A percentile compares a stretch with the other conserved stretches of the same genome.
phyloP scores from a whole-genome alignment of 1,284 basidiomycete genomes.

The Leccinum angustisporum region DNA sequence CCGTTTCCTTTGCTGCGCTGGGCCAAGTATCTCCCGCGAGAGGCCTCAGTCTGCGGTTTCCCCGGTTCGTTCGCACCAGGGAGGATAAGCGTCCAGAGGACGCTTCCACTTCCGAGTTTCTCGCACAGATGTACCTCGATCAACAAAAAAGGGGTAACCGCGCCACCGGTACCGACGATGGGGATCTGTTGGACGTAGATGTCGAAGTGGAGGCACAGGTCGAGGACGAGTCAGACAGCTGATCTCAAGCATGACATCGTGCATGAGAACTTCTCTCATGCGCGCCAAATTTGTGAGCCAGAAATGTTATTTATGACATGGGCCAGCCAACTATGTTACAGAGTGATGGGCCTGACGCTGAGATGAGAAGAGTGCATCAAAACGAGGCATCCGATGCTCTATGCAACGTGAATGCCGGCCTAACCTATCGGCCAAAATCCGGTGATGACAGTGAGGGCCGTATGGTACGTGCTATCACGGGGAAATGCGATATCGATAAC shows the following conservation, averaged over 20 bases:
- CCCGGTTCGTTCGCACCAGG: constrained; percentile 78
- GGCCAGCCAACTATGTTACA: not conserved
- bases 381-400: not conserved
- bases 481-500: constrained; percentile 23
- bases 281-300: not conserved
- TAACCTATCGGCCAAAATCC: constrained; percentile 17
- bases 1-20: constrained; percentile 81
- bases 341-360: not conserved
- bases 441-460: constrained; percentile 21
- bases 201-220: constrained; percentile 35
- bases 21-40: constrained; percentile 65
- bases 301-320: not conserved
- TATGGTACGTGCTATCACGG: constrained; percentile 22
- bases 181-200: constrained; percentile 57
- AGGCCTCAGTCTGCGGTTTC: constrained; percentile 86
- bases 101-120: constrained; percentile 74
- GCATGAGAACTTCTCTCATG: not conserved
- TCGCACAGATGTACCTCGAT: constrained; percentile 66
- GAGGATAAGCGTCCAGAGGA: constrained; percentile 82
- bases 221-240: constrained; percentile 33
- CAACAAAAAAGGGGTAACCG: constrained; percentile 53
- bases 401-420: not conserved
- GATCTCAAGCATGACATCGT: not conserved
- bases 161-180: constrained; percentile 43
- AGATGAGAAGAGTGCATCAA: not conserved